Evolutionary conservation across 352 stramenopile species (phyloP), one percentile per base, ranked within the genome.

Genomic region (Pilasporangium apinafurcum): DNA sequence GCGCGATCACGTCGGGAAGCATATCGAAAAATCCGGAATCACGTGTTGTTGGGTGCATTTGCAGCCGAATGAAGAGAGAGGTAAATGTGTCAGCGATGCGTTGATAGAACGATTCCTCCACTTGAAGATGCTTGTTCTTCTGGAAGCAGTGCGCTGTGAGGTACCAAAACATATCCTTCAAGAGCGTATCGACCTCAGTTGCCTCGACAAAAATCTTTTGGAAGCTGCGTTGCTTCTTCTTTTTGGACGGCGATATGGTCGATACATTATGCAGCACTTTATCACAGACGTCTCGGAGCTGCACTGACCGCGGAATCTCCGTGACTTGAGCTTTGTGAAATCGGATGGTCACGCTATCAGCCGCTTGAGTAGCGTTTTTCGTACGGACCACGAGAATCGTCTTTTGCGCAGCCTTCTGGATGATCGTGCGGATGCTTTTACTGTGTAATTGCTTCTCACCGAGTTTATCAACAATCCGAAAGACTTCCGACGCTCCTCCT

Each of bases 81-180:
- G 76, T 83, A 34, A 86, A 89, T 24, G 53, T 83, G 44, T 89
- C 66, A 12, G 76, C 68, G n/a, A 85, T 82, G 3, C 76, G 73
- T 17, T 69, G 46, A 43, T 83, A 82, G 28, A 83, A 78, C 3
- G 40, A 49, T 8, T 61, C 35, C 38, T 85, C 68, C 4, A 77
- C 33, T 2, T 64, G 35, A 2, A 49, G 34, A 17, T 85, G 70
- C 25, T 59, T 53, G 20, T 56, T 59, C 6, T 51, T 39, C 48
- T 86, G 76, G 50, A 89, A 89, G 18, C 60, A 74, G 32, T 73
- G 57, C 0, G 73, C 65, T 2, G 66, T 83, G 10, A 84, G 29
- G 41, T 81, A 82, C 76, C 76, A 89, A 39, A 89, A 89, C 55
- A 86, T 72, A 36, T 89, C 73, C 47, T 85, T 83, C 14, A 86